Conservation (phyloP, 2,329 filamentous ascomycete species). For the Conoideocrella luteorostrata region DNA sequence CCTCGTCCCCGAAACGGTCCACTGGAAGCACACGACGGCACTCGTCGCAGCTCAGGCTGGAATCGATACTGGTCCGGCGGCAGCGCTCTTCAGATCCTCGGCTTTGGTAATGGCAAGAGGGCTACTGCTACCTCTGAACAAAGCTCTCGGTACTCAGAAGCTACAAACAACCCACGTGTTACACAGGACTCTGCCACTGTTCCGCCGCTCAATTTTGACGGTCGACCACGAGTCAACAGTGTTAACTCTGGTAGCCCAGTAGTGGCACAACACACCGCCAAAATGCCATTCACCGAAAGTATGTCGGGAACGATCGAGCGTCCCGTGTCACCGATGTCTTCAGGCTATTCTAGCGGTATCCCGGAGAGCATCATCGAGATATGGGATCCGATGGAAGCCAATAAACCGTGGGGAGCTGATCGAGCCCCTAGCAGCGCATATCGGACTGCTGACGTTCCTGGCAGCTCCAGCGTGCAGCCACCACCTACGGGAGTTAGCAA, state of each 20-base stretch:
- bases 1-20: constrained; percentile 29
- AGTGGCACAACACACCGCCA: constrained; percentile 51
- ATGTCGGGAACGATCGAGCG: constrained; percentile 58
- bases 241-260: constrained; percentile 66
- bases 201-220: constrained; percentile 61
- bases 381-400: constrained; percentile 43
- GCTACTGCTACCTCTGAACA: constrained; percentile 48
- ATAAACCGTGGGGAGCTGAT: constrained; percentile 42
- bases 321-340: constrained; percentile 41
- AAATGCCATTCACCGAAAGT: constrained; percentile 47
- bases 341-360: constrained; percentile 58
- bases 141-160: constrained; percentile 49
- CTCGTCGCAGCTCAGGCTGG: constrained; percentile 65
- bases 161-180: constrained; percentile 29
- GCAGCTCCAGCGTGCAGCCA: constrained; percentile 23
- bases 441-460: constrained; percentile 35
- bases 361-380: constrained; percentile 56
- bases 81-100: constrained; percentile 60
- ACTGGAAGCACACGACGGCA: constrained; percentile 32
- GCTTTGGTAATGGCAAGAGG: constrained; percentile 45
- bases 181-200: constrained; percentile 65
- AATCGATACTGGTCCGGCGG: constrained; percentile 73
- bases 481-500: constrained; percentile 33
- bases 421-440: constrained; percentile 42
- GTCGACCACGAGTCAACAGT: constrained; percentile 54